These are phyloP conservation scores for Colletotrichum incanum DNA, from an alignment of 2,329 filamentous ascomycete species.

Conservation along the genomic window DNA sequence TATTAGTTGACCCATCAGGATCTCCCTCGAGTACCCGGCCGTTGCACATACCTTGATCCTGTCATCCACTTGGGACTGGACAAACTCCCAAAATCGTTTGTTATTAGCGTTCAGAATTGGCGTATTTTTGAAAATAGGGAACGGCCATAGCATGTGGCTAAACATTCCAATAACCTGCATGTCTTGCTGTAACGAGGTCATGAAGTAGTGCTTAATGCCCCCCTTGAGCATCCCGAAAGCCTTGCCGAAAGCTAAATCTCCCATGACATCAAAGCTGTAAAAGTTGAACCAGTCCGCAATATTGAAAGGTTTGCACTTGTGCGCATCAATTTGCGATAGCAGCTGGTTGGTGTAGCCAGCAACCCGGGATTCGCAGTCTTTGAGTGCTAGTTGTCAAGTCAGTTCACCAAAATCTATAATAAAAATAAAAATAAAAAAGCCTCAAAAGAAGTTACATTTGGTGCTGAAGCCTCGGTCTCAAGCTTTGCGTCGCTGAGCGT, in stretches of 20 bases:
- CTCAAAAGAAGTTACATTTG: conserved; percentile 45
- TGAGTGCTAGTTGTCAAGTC: conserved; percentile 35
- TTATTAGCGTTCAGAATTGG: conserved; percentile 45
- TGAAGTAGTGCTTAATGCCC: conserved; percentile 49
- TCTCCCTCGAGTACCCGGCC: background rate
- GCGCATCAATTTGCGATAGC: conserved; percentile 45
- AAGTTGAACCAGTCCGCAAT: conserved; percentile 53
- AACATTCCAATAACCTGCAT: conserved; percentile 47
- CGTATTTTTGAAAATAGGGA: conserved; percentile 45
- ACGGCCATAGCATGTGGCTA: conserved; percentile 46
- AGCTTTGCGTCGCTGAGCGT: conserved; percentile 51
- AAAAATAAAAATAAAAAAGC: no score
- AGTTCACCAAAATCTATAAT: background rate
- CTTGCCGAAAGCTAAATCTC: conserved; percentile 57
- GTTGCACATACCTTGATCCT: conserved; percentile 35
- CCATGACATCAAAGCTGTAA: conserved; percentile 59
- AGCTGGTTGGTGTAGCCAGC: conserved; percentile 47
- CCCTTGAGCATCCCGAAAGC: conserved; percentile 54
- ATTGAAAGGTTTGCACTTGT: conserved; percentile 48
- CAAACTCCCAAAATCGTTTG: conserved; percentile 44
- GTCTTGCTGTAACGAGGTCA: conserved; percentile 46
- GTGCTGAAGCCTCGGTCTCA: conserved; percentile 54
- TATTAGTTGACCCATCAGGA: background rate
- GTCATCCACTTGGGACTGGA: conserved; percentile 40
- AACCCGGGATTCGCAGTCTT: conserved; percentile 51